Conservation (phyloP, 331 rosid genomes). For the Dryas integrifolia region DNA sequence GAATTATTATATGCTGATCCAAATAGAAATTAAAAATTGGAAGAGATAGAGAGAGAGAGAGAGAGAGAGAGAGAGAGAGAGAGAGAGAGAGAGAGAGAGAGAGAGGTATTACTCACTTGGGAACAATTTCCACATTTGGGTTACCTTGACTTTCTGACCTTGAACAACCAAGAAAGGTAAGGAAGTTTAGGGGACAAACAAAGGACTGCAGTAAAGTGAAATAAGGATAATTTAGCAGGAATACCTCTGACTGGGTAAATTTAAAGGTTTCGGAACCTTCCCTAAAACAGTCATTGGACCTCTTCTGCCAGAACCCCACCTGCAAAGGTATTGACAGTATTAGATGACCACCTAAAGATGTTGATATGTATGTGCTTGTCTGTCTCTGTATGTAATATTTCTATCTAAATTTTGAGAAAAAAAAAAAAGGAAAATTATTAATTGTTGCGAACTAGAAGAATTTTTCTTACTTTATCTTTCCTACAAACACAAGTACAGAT, state of each 20-base stretch:
- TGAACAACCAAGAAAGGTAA: conserved; percentile 30
- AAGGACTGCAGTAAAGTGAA: conserved; percentile 14
- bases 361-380: background rate
- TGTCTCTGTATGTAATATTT: background rate
- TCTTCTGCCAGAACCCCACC: conserved; percentile 81
- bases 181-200: conserved; percentile 33
- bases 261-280: conserved; percentile 92
- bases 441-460: background rate
- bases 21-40: conserved; percentile 13
- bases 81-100: background rate
- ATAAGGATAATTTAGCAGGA: conserved; percentile 11
- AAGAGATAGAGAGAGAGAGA: background rate
- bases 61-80: conserved; percentile 7
- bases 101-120: conserved; percentile 67
- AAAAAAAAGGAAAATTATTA: background rate
- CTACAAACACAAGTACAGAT: background rate
- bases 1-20: conserved; percentile 1
- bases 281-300: conserved; percentile 92
- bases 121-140: conserved; percentile 96
- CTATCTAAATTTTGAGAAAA: background rate
- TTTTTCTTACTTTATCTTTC: background rate
- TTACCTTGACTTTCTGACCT: conserved; percentile 97
- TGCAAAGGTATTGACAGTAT: conserved; percentile 33
- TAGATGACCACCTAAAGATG: conserved; percentile 11
- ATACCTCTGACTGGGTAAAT: conserved; percentile 97